Base-by-base conservation (phyloP, 495 filamentous ascomycete genomes). In the Arthonia radiata region DNA sequence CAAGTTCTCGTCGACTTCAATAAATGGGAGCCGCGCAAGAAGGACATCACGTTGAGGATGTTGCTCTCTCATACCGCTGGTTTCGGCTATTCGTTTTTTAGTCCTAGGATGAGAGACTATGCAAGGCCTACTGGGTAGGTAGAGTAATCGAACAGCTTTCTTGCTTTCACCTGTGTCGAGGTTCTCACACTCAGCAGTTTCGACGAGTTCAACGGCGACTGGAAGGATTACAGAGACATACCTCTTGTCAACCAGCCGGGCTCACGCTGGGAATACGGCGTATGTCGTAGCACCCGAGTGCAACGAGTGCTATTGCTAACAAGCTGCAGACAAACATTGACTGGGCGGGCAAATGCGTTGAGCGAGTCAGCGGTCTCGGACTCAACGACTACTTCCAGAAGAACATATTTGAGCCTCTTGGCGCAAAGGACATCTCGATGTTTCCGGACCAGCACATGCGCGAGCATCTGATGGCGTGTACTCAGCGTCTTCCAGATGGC, bases 161-260 rank as follows among this genome's bases (percentile, higher is more conserved):
- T n/a, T n/a, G n/a, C n/a, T n/a, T n/a, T n/a, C n/a, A n/a, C n/a
- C n/a, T n/a, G n/a, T n/a, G n/a, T n/a, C n/a, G n/a, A n/a, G n/a
- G n/a, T n/a, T n/a, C n/a, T n/a, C n/a, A n/a, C n/a, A n/a, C n/a
- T n/a, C n/a, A n/a, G n/a, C n/a, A n/a, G n/a, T n/a, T 35, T 50
- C 9, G 60, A 69, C 37, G 64, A 67, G 37, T 61, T 70, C 32
- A 49, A 49, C 3, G 56, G 54, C 0, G 30, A 47, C 14, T 31
- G 41, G 6, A 40, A 46, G 22, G 59, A 56, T 32, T 37, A 63
- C 9, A n/a, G 27, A 15, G 34, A 39, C 3, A 34, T 32, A 16
- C 64, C 66, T 5, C 41, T 69, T 17, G 34, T 63, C 9, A 57
- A 56, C 38, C 61, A 71, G 33, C 65, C 64, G n/a, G 65, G 64